Evolutionary conservation across 2,329 filamentous ascomycete genomes (phyloP).

Genomic region (Diaporthe capsici): DNA sequence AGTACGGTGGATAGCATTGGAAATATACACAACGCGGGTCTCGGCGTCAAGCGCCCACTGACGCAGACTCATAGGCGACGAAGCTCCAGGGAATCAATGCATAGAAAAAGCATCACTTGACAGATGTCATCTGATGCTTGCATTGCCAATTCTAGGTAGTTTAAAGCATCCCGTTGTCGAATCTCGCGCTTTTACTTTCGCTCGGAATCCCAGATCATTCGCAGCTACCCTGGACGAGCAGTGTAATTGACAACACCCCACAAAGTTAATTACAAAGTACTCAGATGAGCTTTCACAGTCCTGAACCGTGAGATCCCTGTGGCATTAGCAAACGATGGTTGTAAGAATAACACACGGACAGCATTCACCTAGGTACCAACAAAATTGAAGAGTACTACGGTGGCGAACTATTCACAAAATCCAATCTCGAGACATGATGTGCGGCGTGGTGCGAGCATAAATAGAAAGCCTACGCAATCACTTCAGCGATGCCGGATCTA

Average conservation of each 20-base stretch:
- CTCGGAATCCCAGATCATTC: background rate
- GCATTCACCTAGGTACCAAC: too few species aligned
- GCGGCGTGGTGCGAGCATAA: too few species aligned
- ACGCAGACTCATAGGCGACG: background rate
- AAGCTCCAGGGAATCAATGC: background rate
- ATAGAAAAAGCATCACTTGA: background rate
- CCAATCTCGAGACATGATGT: background rate
- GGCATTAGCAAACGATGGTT: too few species aligned
- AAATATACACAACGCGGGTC: background rate
- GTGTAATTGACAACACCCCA: background rate
- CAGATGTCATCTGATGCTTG: slow-evolving; percentile 9
- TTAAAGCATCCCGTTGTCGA: background rate
- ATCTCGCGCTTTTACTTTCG: background rate
- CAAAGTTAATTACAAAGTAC: too few species aligned
- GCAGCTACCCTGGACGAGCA: too few species aligned
- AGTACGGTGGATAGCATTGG: background rate
- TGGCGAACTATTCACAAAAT: background rate
- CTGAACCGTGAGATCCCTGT: background rate
- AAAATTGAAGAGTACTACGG: background rate
- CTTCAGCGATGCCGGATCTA: background rate
- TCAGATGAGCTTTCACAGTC: background rate
- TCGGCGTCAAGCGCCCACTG: background rate
- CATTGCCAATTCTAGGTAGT: background rate
- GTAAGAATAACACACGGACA: background rate
- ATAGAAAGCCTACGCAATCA: background rate